Base-by-base conservation (phyloP, 2,329 filamentous ascomycete genomes). In the Clonostachys solani region DNA sequence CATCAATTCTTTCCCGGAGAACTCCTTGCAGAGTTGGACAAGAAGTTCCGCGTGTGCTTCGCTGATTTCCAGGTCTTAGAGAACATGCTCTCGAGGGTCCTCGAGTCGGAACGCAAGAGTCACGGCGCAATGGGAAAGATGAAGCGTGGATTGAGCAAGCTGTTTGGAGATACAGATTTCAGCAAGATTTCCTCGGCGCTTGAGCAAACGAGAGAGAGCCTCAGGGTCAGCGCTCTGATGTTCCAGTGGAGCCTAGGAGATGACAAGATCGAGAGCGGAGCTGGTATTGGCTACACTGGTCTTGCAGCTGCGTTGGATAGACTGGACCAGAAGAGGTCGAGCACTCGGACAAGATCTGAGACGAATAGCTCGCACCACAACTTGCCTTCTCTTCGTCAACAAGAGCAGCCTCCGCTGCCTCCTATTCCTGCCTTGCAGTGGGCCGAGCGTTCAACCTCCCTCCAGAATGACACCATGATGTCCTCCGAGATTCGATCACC, bases 241-340 rank as follows among this genome's bases (percentile, higher is more conserved):
- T 81, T 87, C 61, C 77, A 84, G 53, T 87, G 83, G 81, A 80
- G 77, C 17, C 67, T 86, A 5, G 81, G 81, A 9, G 73, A 73
- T 33, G 71, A 73, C 17, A 79, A 76, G 58, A 75, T 78, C 15
- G 81, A 85, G 53, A 75, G 76, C 15, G 74, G 80, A 12, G 73
- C 80, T 40, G 81, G 82, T 16, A 84, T 86, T 42, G 84, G 84
- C 40, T 88, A 85, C 57, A 83, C 82, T 2, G 82, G 82, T 5
- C 72, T 88, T 8, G 78, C 80, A 1, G 83, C 83, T 10, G 83
- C 83, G 4, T 72, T 87, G 12, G 79, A 84, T 41, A 59, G 57
- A 35, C 58, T 61, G 42, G 62, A 65, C 12, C 53, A 54, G 9
- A 50, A 44, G 33, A 49, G 44, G 34, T 18, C 18, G 10, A 34